phyloP scores from a whole-genome alignment of 2,329 filamentous ascomycete genomes.

The Davidsoniella eucalypti region DNA sequence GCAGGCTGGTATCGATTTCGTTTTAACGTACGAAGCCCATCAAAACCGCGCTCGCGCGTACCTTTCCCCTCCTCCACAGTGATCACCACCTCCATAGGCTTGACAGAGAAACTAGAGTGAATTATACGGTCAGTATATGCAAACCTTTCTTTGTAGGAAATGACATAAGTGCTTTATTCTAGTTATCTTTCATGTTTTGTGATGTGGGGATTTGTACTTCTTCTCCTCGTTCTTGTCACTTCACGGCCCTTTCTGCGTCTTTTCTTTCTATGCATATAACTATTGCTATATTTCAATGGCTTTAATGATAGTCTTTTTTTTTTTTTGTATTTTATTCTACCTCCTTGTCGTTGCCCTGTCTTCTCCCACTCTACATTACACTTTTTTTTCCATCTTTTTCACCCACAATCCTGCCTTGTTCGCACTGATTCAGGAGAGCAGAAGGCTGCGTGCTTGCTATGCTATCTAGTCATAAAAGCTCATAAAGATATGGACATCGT shows the following conservation, averaged over 20 bases:
- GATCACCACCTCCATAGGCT: background rate
- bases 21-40: conserved; percentile 64
- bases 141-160: background rate
- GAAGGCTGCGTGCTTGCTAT: background rate
- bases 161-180: background rate
- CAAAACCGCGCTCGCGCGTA: conserved; percentile 37
- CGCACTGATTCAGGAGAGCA: background rate
- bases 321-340: no score
- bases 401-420: background rate
- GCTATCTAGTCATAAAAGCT: background rate
- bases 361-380: no score
- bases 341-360: no score
- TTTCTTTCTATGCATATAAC: background rate
- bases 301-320: no score
- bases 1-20: conserved; percentile 76
- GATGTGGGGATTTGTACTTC: no score
- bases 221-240: background rate
- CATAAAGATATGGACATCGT: conserved; percentile 1
- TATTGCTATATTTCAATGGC: no score
- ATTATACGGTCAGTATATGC: background rate
- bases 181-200: background rate
- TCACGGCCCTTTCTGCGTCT: background rate
- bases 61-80: conserved; percentile 44
- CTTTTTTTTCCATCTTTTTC: no score
- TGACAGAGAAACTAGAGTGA: no score